Evolutionary conservation across 1,139 yeast genomes (phyloP), one percentile per base, ranked within the genome.

Genomic region (Saccharomyces hybrid): DNA sequence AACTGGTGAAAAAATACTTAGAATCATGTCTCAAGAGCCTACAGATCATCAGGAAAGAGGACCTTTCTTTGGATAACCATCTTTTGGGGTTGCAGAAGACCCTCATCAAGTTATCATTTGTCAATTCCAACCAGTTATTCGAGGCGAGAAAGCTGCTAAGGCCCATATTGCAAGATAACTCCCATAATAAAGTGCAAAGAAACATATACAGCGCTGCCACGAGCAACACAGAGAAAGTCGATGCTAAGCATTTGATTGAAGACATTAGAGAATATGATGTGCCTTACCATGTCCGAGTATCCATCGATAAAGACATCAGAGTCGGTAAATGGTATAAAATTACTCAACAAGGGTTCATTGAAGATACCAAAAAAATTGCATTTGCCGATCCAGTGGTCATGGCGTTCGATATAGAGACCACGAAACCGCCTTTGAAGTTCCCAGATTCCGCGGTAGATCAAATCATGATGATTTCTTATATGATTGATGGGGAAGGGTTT

Each of bases 391-490:
- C 99, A 0, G 97, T 95, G 9, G 93, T 95, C 4, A 72, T 95
- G 67, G 99, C 99, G 0, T 95, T 88, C 67, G 99, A 95, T 78
- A 95, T 95, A 54, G 99, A 95, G 75, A 95, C 99, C 1, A 90
- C 98, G 3, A 95, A 95, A 69, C 90, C 95, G 16, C 98, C 99
- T 1, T 78, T 95, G 56, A 95, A 95, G 68, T 95, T 95, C 62
- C 99, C 99, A 0, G 99, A 89, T 66, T 81, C 97, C 3, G 77
- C 86, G 25, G 77, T 87, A n/a, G 99, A 95, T 73, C 96, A 89
- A 70, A 80, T 95, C 49, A 95, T 95, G 98, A 95, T 95, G 99
- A 93, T 95, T 55, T 95, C 99, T 2, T 95, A 95, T 71, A 95
- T 95, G 99, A 90, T 95, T 57, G 99, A 95, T 67, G 99, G 99